These are phyloP conservation scores for Mediolabrus comicus DNA, from an alignment of 108 stramenopile genomes.

Conservation along the genomic window DNA sequence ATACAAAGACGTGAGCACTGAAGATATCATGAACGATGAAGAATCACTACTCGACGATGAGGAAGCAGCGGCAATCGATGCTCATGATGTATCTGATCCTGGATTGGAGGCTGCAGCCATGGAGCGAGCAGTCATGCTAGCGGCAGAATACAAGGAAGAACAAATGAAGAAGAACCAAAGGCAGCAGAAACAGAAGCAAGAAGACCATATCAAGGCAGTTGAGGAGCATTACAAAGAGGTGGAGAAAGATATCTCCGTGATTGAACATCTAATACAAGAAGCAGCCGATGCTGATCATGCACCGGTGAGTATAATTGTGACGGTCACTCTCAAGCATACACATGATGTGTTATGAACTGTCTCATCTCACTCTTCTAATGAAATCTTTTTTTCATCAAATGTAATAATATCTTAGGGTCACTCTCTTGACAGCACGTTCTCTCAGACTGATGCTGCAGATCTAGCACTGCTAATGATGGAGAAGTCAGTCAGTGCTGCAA, in stretches of 20 bases:
- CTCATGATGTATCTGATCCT: slow-evolving; percentile 33
- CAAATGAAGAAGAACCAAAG: neutral
- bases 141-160: slow-evolving; percentile 18
- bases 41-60: slow-evolving; percentile 33
- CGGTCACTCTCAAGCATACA: no score
- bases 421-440: neutral
- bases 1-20: neutral
- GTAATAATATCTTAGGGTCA: neutral
- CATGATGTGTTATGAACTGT: neutral
- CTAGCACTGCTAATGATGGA: slow-evolving; percentile 5
- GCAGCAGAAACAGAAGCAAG: neutral
- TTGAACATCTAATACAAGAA: neutral
- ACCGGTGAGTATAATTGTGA: neutral
- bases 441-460: slow-evolving; percentile 6
- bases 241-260: neutral
- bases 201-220: neutral
- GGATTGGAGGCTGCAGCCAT: slow-evolving; percentile 44
- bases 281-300: neutral
- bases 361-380: neutral
- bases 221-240: slow-evolving; percentile 4
- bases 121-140: slow-evolving; percentile 48
- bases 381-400: neutral
- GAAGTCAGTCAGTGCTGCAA: neutral
- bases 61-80: slow-evolving; percentile 38
- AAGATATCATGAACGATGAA: neutral